Base-by-base conservation (phyloP, 805 yeast species). In the Wilhelminamyces savonicus region DNA sequence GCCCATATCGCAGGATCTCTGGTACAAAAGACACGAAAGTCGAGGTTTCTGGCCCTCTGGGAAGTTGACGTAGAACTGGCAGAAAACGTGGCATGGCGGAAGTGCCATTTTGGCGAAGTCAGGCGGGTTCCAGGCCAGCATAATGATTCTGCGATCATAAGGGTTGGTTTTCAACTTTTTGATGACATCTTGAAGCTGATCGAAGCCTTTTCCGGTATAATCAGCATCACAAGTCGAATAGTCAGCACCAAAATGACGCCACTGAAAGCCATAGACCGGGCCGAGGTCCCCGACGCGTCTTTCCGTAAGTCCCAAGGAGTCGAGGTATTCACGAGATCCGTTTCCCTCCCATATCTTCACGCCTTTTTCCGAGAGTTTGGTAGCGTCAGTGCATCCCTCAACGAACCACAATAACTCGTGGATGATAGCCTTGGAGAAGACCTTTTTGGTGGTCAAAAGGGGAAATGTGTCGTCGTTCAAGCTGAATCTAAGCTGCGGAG, bases 291-390 rank as follows among this genome's bases (percentile, higher is more conserved):
- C 97, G 46, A 77, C 96, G 35, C 87, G 67, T 51, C 95, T 77
- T 35, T 82, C 67, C 0, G 70, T 69, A 26, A 92, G 69, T 1
- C 97, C 98, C 21, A 87, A 59, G 4, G 75, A 70, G 53, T 92
- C 97, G 31, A 92, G 64, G 52, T 76, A 92, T 55, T 86, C 95
- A 37, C 97, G 69, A 21, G 95, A 83, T 8, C 97, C 98, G 54
- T 92, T 92, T 12, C 98, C 98, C 55, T 92, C 98, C 99, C 99
- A 92, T 32, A 92, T 92, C 50, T 78, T 88, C n/a, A 92, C 94
- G 21, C 95, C 95, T 43, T 80, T 73, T 3, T 80, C 94, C 11
- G 80, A 63, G 24, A 92, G 63, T 39, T 71, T 66, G 41, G 80
- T 82, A 21, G 92, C 94, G 52, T 90, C 94, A 0, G 99, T 92